Evolutionary conservation across 2,329 filamentous ascomycete genomes (phyloP).

Genomic region (Penicillium sp.): DNA sequence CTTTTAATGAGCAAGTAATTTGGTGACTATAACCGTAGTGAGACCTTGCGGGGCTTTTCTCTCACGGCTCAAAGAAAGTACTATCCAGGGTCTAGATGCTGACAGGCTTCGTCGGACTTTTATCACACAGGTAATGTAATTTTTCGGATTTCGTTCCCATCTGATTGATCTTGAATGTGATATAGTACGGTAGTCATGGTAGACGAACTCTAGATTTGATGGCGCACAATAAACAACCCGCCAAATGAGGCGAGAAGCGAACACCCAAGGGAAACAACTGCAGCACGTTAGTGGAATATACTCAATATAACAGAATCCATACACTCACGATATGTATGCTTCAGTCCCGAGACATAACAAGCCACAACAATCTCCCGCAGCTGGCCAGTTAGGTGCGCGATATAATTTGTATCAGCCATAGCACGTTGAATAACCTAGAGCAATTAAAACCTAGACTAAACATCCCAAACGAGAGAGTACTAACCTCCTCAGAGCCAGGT

Average conservation of each 20-base stretch:
- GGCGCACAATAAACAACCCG: slow-evolving; percentile 20
- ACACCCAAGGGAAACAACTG: slow-evolving; percentile 20
- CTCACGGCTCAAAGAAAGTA: no score
- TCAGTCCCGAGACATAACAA: slow-evolving; percentile 31
- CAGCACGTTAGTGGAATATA: not conserved
- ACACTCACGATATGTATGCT: slow-evolving; percentile 30
- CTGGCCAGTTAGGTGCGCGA: slow-evolving; percentile 31
- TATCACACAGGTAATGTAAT: not conserved
- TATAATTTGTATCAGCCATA: slow-evolving; percentile 43
- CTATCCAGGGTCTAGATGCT: not conserved
- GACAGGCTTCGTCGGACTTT: not conserved
- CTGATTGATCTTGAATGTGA: not conserved
- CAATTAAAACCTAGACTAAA: not conserved
- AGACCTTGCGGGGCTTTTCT: no score
- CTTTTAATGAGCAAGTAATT: no score
- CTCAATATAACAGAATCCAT: not conserved
- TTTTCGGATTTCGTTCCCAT: not conserved
- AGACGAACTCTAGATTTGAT: slow-evolving; percentile 14
- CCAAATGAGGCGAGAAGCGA: slow-evolving; percentile 21
- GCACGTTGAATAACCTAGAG: slow-evolving; percentile 45
- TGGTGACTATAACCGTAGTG: no score
- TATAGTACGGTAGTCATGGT: not conserved
- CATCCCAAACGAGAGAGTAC: not conserved
- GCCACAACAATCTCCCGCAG: slow-evolving; percentile 30
- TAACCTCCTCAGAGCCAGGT: slow-evolving; percentile 25